Evolutionary conservation across 371 early-diverging fungal species (phyloP).

Genomic region (Lichtheimia hyalospora): DNA sequence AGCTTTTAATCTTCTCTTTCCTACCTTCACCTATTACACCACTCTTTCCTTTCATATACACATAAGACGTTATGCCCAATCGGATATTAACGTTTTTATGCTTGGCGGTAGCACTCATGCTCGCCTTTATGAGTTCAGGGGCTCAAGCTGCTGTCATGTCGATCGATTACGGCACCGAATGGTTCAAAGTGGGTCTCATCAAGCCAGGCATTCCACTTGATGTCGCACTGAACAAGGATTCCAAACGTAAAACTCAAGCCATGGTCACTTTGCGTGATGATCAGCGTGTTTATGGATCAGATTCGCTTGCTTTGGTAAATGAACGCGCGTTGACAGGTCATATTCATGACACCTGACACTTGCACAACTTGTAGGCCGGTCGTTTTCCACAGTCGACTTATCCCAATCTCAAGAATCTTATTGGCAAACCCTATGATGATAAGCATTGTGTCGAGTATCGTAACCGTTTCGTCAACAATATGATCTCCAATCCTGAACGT

Average conservation of each 20-base stretch:
- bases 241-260: slow-evolving; percentile 91
- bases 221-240: slow-evolving; percentile 93
- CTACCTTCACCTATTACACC: not conserved
- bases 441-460: slow-evolving; percentile 69
- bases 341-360: too few relatives aligned
- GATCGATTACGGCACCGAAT: slow-evolving; percentile 95
- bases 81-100: slow-evolving; percentile 8
- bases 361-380: slow-evolving; percentile 58
- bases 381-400: slow-evolving; percentile 86
- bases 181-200: slow-evolving; percentile 94
- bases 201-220: slow-evolving; percentile 91
- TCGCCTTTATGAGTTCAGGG: not conserved
- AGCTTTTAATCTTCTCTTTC: too few relatives aligned
- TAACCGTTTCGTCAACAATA: slow-evolving; percentile 66
- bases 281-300: slow-evolving; percentile 87
- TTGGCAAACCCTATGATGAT: slow-evolving; percentile 78
- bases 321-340: not conserved
- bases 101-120: not conserved
- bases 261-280: slow-evolving; percentile 79
- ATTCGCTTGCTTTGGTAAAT: slow-evolving; percentile 77
- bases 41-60: not conserved
- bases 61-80: not conserved
- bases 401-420: slow-evolving; percentile 77
- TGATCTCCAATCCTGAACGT: slow-evolving; percentile 68
- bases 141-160: slow-evolving; percentile 78